phyloP scores from a whole-genome alignment of 2,329 filamentous ascomycete genomes.

The Thermothelomyces thermophilus region DNA sequence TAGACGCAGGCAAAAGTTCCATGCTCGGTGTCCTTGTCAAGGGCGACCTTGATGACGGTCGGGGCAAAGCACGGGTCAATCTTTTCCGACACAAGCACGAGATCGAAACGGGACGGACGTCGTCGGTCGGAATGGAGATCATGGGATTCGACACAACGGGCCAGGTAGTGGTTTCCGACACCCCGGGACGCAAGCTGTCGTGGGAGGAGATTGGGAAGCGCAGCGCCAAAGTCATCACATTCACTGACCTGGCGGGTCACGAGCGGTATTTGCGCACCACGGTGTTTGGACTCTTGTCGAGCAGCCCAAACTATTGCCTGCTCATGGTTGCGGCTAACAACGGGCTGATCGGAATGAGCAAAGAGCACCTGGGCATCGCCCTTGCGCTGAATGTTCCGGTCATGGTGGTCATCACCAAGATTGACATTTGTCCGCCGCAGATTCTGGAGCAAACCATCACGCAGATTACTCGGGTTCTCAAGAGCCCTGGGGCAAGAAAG shows the following conservation, averaged over 20 bases:
- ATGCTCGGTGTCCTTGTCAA: conserved; percentile 94
- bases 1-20: conserved; percentile 95
- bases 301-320: conserved; percentile 93
- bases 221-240: conserved; percentile 93
- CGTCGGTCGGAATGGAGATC: conserved; percentile 97
- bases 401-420: conserved; percentile 97
- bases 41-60: conserved; percentile 87
- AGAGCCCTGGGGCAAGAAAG: conserved; percentile 87
- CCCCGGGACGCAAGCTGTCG: conserved; percentile 73
- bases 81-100: conserved; percentile 98
- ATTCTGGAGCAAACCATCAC: conserved; percentile 90
- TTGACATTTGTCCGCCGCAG: conserved; percentile 94
- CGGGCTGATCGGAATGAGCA: conserved; percentile 94
- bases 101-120: conserved; percentile 89
- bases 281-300: conserved; percentile 89
- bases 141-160: conserved; percentile 92
- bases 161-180: conserved; percentile 72
- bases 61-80: conserved; percentile 88
- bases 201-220: conserved; percentile 98
- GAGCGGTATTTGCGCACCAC: conserved; percentile 93
- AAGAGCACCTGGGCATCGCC: conserved; percentile 93
- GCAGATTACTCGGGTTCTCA: conserved; percentile 87
- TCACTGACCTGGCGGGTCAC: conserved; percentile 91
- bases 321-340: conserved; percentile 99
- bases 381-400: conserved; percentile 92